Base-by-base conservation (phyloP, 2,329 filamentous ascomycete species). In the Myriosclerotinia scirpicola region DNA sequence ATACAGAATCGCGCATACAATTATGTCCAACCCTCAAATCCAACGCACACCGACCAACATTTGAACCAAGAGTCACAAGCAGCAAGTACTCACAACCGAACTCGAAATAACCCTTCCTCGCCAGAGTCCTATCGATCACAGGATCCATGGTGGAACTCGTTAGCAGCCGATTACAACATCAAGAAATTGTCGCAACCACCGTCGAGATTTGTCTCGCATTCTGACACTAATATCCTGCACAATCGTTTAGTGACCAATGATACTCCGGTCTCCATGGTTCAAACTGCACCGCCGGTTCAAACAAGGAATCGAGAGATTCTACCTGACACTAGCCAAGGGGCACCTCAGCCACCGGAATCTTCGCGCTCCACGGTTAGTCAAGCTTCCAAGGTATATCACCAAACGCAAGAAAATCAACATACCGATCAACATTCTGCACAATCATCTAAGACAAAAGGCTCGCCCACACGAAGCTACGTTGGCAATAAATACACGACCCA, bases 121-220 rank as follows among this genome's bases (percentile, higher is more conserved):
- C 44, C 58, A 50, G 58, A 22, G 50, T 38, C 34, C 4, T 60
- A 60, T 40, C 30, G 14, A n/a, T 60, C 58, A 20, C 58, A 50
- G 34, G 58, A 60, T 17, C 58, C 58, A 50, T 60, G 58, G 58
- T 60, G 58, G 58, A 60, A 60, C 44, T 60, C 58, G 5, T 20
- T 60, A 50, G 58, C 58, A 38, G 46, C 58, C 5, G 14, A 60
- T 26, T 60, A 60, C 34, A 50, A 50, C 8, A 60, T 60, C n/a
- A 22, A 48, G n/a, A 60, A 36, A 36, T 50, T 60, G 38, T 48
- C 44, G n/a, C 46, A 60, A 17, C 56, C 30, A n/a, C 30, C 20
- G 22, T 60, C 58, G 8, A 60, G 44, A 38, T 14, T 17, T 6
- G 44, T 26, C 20, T 9, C 58, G 3, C 58, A 50, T 9, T 26